Percentiles rank a stretch among this genome's conserved stretches.
Evolutionary conservation across 2,329 filamentous ascomycete species (phyloP).

Genomic region (Penicillium aurantiogriseum): DNA sequence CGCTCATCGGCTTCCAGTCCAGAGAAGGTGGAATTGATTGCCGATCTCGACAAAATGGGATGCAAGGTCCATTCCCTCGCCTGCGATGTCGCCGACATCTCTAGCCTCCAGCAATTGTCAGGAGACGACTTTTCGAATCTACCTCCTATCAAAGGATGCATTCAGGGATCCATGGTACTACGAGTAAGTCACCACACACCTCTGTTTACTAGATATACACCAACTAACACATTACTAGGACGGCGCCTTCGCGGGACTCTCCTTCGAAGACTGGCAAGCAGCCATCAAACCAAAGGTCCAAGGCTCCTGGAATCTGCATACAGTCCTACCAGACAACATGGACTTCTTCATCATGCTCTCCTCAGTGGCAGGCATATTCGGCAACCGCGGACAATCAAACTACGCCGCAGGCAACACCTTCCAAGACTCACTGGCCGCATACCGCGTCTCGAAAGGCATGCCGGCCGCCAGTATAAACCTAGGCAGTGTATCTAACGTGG

Average conservation of each 20-base stretch:
- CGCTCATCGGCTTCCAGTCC: constrained; percentile 12
- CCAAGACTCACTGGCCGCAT: constrained; percentile 38
- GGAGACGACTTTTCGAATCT: constrained; percentile 1
- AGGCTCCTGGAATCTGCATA: constrained; percentile 40
- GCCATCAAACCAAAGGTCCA: constrained; percentile 43
- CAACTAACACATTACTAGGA: constrained; percentile 13
- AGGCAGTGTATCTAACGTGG: constrained; percentile 35
- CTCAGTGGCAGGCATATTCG: constrained; percentile 45
- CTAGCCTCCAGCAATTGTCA: constrained; percentile 7
- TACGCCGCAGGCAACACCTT: constrained; percentile 44
- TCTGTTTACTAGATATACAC: background rate
- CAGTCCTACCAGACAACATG: constrained; percentile 28
- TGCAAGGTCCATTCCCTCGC: constrained; percentile 16
- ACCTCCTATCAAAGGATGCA: constrained; percentile 26
- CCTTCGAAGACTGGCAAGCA: constrained; percentile 38
- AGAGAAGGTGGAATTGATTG: constrained; percentile 11
- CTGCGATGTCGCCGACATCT: constrained; percentile 19
- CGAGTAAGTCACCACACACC: constrained; percentile 7
- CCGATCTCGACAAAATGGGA: constrained; percentile 10
- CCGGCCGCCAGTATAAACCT: constrained; percentile 26
- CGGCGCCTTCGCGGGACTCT: constrained; percentile 31
- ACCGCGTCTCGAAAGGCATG: constrained; percentile 23
- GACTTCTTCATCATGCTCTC: constrained; percentile 47
- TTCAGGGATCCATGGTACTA: constrained; percentile 26
- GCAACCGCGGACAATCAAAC: constrained; percentile 48